Evolutionary conservation across 257 asterid species (phyloP), one percentile per base, ranked within the genome.

Genomic region (Buddleja alternifolia): DNA sequence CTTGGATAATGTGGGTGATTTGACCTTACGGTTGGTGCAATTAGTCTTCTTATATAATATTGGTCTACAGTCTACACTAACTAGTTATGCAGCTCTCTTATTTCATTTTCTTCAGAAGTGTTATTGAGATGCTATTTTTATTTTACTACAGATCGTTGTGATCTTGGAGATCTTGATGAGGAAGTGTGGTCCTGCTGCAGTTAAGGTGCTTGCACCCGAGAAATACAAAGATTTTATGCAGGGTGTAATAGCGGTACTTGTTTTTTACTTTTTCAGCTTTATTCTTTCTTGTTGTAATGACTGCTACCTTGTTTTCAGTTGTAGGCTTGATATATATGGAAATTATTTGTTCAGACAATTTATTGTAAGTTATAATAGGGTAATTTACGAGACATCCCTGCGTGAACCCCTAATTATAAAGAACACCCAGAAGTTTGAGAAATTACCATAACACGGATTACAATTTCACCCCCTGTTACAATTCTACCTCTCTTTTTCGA

Each of bases 161-260:
- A 87, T 93, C 69, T 63, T 89, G 77, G 99, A 93, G 89, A 93
- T 93, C 71, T 46, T 91, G 90, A 84, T 85, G 75, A 84, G 99
- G 62, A 94, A 94, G 74, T 94, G 93, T 61, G 96, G 99, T 42
- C 29, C 80, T 68, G 84, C 83, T 48, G 63, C 81, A 66, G 80
- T 94, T 72, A 85, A 83, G 80, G 80, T 81, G 4, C 81, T 83
- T 71, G 85, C 83, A 48, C 88, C 97, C 39, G 95, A 78, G 36
- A 86, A 86, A 65, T 84, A 89, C 75, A 83, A 47, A 57, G 82
- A 81, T 25, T 94, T 87, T 72, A 72, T 89, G 64, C 84, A 76
- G 71, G 80, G 73, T 54, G 95, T 94, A 54, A 40, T 69, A 11
- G 85, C 70, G 97, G 99, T 89, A 88, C 72, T 63, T 42, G 47